Percentiles rank a stretch among this genome's conserved stretches.
Conservation (phyloP, 352 stramenopile genomes). For the Peronospora belbahrii region DNA sequence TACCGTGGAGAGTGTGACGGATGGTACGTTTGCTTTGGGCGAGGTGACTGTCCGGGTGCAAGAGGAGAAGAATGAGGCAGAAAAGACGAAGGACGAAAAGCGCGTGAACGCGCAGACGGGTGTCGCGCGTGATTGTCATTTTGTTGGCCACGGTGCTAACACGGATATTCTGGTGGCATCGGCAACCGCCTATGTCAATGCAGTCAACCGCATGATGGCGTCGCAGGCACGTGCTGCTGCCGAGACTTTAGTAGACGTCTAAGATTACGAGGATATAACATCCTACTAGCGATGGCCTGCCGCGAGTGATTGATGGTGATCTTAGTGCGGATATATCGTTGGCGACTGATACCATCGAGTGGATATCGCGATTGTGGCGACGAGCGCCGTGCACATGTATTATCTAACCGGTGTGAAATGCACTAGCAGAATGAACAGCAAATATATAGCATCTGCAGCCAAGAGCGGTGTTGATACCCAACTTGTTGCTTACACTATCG, state of each 20-base stretch:
- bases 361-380: background rate
- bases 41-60: constrained; percentile 83
- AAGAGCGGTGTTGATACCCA: constrained; percentile 18
- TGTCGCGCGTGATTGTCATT: constrained; percentile 70
- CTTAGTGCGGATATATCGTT: constrained; percentile 5
- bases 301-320: constrained; percentile 1
- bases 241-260: constrained; percentile 32
- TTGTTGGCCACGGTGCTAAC: constrained; percentile 85
- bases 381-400: constrained; percentile 23
- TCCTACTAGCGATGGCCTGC: constrained; percentile 14
- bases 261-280: constrained; percentile 26
- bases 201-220: constrained; percentile 79
- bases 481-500: constrained; percentile 4
- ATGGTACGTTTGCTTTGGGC: constrained; percentile 78
- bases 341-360: constrained; percentile 1
- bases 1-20: constrained; percentile 82
- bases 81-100: constrained; percentile 45
- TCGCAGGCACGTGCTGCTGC: constrained; percentile 42
- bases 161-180: constrained; percentile 86
- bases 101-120: constrained; percentile 86
- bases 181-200: constrained; percentile 84
- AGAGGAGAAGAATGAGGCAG: constrained; percentile 44
- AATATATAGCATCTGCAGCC: constrained; percentile 19
- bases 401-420: constrained; percentile 28
- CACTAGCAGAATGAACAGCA: constrained; percentile 17